Percentiles rank a stretch among this genome's conserved stretches.
These are phyloP conservation scores for Kurtzmaniella quercitrusa DNA, from an alignment of 1,139 yeast genomes.

Conservation along the genomic window DNA sequence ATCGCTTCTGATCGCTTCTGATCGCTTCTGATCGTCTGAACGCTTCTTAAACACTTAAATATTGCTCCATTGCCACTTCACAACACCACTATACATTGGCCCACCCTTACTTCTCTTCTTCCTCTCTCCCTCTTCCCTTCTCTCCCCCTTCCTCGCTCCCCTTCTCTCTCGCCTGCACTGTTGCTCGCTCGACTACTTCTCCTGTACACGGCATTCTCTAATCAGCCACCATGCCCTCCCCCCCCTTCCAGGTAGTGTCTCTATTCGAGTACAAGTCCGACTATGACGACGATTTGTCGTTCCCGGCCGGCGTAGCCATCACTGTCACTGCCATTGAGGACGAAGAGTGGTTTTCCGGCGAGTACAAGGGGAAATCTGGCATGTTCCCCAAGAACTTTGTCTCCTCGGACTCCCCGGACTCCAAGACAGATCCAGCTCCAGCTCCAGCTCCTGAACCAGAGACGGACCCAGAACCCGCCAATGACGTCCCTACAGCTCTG, in stretches of 20 bases:
- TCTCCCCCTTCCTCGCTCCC: not conserved
- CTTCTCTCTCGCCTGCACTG: not conserved
- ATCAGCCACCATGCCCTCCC: slow-evolving; percentile 2
- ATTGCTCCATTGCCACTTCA: too few relatives aligned
- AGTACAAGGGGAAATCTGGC: slow-evolving; percentile 56
- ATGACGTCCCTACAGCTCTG: slow-evolving; percentile 6
- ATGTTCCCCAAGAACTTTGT: slow-evolving; percentile 91
- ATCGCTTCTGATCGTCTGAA: too few relatives aligned
- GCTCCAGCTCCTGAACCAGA: slow-evolving; percentile 1
- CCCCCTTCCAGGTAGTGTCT: slow-evolving; percentile 71
- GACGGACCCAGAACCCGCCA: slow-evolving; percentile 7
- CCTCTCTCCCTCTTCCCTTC: not conserved
- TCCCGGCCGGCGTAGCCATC: slow-evolving; percentile 62
- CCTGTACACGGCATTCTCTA: not conserved
- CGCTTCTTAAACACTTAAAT: too few relatives aligned
- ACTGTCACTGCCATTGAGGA: slow-evolving; percentile 77
- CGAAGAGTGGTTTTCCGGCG: slow-evolving; percentile 86
- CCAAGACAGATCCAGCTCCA: not conserved
- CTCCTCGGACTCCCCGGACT: slow-evolving; percentile 22
- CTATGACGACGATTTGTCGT: slow-evolving; percentile 78
- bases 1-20: too few relatives aligned
- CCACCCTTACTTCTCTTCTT: not conserved
- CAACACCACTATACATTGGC: too few relatives aligned
- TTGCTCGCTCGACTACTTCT: not conserved
- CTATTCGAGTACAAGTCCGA: slow-evolving; percentile 72